Conservation (phyloP, 2,329 filamentous ascomycete species). For the Aspergillus fischeri region DNA sequence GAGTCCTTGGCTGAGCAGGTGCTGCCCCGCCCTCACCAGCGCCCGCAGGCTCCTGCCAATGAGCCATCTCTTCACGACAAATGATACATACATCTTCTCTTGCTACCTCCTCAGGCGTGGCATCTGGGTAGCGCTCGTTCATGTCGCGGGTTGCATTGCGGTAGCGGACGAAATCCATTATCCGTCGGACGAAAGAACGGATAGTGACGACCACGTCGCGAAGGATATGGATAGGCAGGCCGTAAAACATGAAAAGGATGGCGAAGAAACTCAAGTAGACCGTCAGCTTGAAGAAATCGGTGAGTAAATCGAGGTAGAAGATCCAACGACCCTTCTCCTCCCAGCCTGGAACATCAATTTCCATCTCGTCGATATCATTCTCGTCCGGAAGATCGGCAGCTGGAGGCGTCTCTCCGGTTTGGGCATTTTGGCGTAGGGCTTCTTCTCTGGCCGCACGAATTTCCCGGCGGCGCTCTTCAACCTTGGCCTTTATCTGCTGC, state of each 20-base stretch:
- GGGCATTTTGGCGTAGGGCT: constrained; percentile 37
- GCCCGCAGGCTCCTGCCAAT: constrained; percentile 59
- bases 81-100: constrained; percentile 96
- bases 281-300: constrained; percentile 84
- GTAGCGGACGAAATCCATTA: constrained; percentile 86
- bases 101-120: constrained; percentile 76
- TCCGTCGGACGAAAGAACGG: constrained; percentile 81
- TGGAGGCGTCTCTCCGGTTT: constrained; percentile 34
- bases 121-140: constrained; percentile 85
- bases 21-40: constrained; percentile 25
- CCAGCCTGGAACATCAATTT: constrained; percentile 94
- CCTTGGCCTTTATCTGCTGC: constrained; percentile 66
- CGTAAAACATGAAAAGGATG: constrained; percentile 90
- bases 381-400: constrained; percentile 54
- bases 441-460: constrained; percentile 54
- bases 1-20: constrained; percentile 25
- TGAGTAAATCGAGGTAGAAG: constrained; percentile 78
- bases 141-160: constrained; percentile 89
- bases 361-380: constrained; percentile 83
- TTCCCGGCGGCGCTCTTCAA: constrained; percentile 65
- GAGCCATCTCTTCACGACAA: constrained; percentile 90
- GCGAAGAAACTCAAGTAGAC: constrained; percentile 91
- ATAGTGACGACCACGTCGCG: constrained; percentile 92
- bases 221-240: constrained; percentile 93
- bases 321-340: constrained; percentile 92